These are phyloP conservation scores for Diaporthe eres DNA, from an alignment of 2,329 filamentous ascomycete species.

Conservation along the genomic window DNA sequence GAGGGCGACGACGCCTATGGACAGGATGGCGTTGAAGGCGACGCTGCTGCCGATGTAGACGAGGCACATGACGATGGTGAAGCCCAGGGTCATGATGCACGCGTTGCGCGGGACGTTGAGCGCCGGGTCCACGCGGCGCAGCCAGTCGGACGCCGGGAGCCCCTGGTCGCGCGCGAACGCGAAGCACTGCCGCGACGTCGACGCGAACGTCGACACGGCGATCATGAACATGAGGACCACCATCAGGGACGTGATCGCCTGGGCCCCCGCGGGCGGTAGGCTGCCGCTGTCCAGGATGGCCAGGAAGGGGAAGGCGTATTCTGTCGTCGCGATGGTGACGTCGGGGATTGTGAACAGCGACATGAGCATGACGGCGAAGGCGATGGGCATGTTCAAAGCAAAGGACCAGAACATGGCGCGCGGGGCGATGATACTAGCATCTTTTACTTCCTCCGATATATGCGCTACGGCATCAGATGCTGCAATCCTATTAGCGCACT, in stretches of 20 bases:
- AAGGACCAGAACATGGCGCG: slow-evolving; percentile 52
- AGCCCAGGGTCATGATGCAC: background rate
- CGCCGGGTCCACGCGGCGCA: slow-evolving; percentile 48
- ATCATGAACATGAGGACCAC: slow-evolving; percentile 63
- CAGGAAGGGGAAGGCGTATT: slow-evolving; percentile 71
- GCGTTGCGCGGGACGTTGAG: slow-evolving; percentile 22
- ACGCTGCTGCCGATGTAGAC: slow-evolving; percentile 15
- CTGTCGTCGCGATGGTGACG: slow-evolving; percentile 55
- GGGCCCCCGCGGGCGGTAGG: slow-evolving; percentile 49
- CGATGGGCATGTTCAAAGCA: slow-evolving; percentile 50
- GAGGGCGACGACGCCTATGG: slow-evolving; percentile 63
- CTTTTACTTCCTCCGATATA: slow-evolving; percentile 51
- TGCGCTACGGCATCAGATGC: slow-evolving; percentile 49
- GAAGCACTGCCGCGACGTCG: slow-evolving; percentile 71
- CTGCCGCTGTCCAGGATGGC: slow-evolving; percentile 66
- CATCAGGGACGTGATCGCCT: slow-evolving; percentile 64
- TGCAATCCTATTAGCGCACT: slow-evolving; percentile 43
- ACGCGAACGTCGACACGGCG: slow-evolving; percentile 68
- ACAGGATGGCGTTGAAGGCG: slow-evolving; percentile 48
- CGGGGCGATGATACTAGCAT: slow-evolving; percentile 48
- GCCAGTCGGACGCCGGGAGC: slow-evolving; percentile 55
- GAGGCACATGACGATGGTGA: slow-evolving; percentile 4
- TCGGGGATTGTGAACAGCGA: slow-evolving; percentile 4
- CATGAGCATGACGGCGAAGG: slow-evolving; percentile 44
- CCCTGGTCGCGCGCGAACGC: slow-evolving; percentile 64